These are phyloP conservation scores for Sphagnurus paluster DNA, from an alignment of 1,284 basidiomycete species.

Conservation along the genomic window DNA sequence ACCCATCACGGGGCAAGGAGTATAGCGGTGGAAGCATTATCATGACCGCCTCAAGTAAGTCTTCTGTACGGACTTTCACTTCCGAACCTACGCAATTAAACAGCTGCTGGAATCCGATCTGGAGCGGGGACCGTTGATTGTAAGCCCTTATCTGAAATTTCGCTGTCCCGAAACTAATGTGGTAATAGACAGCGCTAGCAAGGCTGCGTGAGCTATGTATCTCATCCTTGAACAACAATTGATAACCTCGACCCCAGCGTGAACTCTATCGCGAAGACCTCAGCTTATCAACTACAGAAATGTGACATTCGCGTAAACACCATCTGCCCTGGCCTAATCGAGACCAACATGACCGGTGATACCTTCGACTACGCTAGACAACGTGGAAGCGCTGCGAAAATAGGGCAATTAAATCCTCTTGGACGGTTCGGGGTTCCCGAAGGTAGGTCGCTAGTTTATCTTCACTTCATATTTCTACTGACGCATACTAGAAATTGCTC, in stretches of 20 bases:
- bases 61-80: not conserved
- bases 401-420: constrained; percentile 87
- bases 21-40: constrained; percentile 82
- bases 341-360: constrained; percentile 82
- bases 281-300: constrained; percentile 78
- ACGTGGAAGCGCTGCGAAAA: constrained; percentile 70
- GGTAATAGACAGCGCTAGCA: constrained; percentile 79
- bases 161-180: not conserved
- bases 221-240: not conserved
- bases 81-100: constrained; percentile 9
- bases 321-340: constrained; percentile 90
- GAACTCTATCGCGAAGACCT: constrained; percentile 83
- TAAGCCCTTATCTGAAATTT: constrained; percentile 36
- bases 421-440: constrained; percentile 78
- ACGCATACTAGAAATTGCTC: constrained; percentile 67
- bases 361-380: constrained; percentile 78
- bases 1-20: constrained; percentile 65
- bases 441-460: constrained; percentile 42
- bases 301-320: constrained; percentile 88
- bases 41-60: constrained; percentile 82
- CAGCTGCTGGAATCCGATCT: constrained; percentile 83
- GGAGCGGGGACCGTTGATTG: constrained; percentile 88
- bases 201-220: constrained; percentile 70
- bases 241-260: constrained; percentile 47
- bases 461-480: not conserved